Conservation (phyloP, 192 early-diverging fungal genomes). For the Linnemannia exigua region DNA sequence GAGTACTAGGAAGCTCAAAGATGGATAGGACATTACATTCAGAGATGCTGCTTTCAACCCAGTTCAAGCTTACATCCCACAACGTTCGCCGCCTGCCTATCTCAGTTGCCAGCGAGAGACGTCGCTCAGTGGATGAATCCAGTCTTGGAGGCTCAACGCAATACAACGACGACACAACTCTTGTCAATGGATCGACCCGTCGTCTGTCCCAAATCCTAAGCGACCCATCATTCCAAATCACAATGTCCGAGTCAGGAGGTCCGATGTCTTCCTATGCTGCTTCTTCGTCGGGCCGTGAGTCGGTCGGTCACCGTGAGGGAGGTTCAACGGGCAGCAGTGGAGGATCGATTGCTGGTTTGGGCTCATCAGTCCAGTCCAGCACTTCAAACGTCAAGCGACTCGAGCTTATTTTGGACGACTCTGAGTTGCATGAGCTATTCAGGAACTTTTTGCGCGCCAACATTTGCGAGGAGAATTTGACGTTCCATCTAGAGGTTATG, state of each 20-base stretch:
- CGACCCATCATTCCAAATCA: constrained; percentile 51
- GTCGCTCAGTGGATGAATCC: constrained; percentile 32
- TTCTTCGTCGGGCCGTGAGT: constrained; percentile 42
- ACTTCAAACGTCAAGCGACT: constrained; percentile 69
- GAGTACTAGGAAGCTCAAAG: constrained; percentile 5
- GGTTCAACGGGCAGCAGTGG: constrained; percentile 1
- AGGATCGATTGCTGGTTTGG: constrained; percentile 1
- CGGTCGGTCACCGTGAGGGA: constrained; percentile 20
- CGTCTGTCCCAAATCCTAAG: constrained; percentile 44
- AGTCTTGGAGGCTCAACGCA: constrained; percentile 19
- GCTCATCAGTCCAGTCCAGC: constrained; percentile 16
- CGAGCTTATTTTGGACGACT: constrained; percentile 69
- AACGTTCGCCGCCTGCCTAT: constrained; percentile 38
- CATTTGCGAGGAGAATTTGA: constrained; percentile 80
- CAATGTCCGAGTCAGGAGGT: constrained; percentile 23
- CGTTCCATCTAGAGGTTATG: constrained; percentile 74
- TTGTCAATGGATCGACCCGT: constrained; percentile 4
- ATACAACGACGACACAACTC: constrained; percentile 18
- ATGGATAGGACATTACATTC: not conserved
- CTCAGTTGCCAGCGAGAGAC: constrained; percentile 26
- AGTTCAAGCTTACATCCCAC: constrained; percentile 44
- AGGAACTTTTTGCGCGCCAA: constrained; percentile 74
- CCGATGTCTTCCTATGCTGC: constrained; percentile 43
- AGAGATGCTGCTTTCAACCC: constrained; percentile 31
- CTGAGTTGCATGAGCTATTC: constrained; percentile 68